Evolutionary conservation across 345 rosid genomes (phyloP), one percentile per base, ranked within the genome.

Genomic region (Murraya koenigii): DNA sequence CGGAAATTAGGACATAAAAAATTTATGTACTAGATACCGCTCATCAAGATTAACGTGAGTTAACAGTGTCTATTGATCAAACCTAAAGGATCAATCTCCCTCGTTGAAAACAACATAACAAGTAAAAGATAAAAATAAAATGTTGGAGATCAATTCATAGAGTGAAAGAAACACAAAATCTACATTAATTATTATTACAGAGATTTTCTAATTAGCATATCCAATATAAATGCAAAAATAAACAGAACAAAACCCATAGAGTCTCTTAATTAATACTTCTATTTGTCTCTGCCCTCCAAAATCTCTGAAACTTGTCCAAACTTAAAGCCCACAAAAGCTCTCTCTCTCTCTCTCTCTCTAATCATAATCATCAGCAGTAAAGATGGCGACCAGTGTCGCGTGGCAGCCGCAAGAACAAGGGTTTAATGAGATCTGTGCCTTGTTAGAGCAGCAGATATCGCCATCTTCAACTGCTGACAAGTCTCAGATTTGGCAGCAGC

Each of bases 371-470:
- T 39, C 30, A 25, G 22, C 52, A 26, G 25, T 69, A 61, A 65
- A 64, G 82, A 84, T 88, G 93, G 91, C 91, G 75, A 78, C 90
- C 84, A 65, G 74, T 55, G 81, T 75, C 17, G 38, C 88, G 41
- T 96, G 99, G 99, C 93, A 92, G 81, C 98, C 99, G 22, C 88
- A 86, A 82, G 99, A 94, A 47, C 90, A 88, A 44, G 99, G 99
- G 52, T 82, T 91, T 74, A 79, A 75, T 62, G 95, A 92, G 95
- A 96, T 96, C 90, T 96, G 98, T 79, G 76, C 82, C 33, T 76
- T 96, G 71, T 86, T 94, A 65, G 93, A 92, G 84, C 94, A 91
- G 77, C 98, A 96, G 85, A 94, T 94, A 77, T 94, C 98, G 22
- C 97, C 97, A 19, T 76, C 97, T 78, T 91, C 94, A 73, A 78